Conservation (phyloP, 192 early-diverging fungal species). For the Dissophora globulifera region DNA sequence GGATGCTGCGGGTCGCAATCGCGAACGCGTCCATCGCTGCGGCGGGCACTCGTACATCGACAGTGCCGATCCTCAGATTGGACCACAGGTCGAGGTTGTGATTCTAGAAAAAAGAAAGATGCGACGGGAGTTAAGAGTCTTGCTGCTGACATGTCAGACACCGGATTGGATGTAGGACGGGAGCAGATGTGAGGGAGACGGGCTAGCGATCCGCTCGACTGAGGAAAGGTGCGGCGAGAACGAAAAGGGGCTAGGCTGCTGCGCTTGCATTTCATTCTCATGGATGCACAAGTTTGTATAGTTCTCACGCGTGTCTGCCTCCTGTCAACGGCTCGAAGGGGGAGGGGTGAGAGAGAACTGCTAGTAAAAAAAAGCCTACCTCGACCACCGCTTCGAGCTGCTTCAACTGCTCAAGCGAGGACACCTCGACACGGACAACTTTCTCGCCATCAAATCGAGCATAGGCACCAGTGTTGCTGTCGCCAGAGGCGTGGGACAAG, state of each 20-base stretch:
- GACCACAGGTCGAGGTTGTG: slow-evolving; percentile 42
- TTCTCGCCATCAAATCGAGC: slow-evolving; percentile 39
- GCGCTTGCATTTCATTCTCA: background rate
- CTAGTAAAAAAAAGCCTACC: slow-evolving; percentile 4
- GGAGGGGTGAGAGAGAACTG: background rate
- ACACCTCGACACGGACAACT: slow-evolving; percentile 33
- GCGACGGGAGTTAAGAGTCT: slow-evolving; percentile 4
- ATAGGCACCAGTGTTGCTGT: slow-evolving; percentile 1
- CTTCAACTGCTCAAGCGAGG: slow-evolving; percentile 22
- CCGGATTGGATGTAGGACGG: too few species aligned
- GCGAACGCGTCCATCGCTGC: slow-evolving; percentile 12
- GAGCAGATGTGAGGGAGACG: too few species aligned
- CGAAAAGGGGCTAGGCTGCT: too few species aligned
- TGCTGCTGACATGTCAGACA: too few species aligned
- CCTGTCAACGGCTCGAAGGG: background rate
- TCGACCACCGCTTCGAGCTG: slow-evolving; percentile 24
- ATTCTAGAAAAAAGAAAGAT: slow-evolving; percentile 3
- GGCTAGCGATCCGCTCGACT: too few species aligned
- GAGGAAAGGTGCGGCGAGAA: too few species aligned
- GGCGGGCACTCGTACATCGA: slow-evolving; percentile 39
- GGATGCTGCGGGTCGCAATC: background rate
- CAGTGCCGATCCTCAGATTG: slow-evolving; percentile 34
- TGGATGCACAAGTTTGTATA: too few species aligned
- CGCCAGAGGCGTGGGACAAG: background rate
- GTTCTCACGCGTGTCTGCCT: background rate